These are phyloP conservation scores for Cladosporium austrohemisphaericum DNA, from an alignment of 2,329 filamentous ascomycete species.

Conservation along the genomic window DNA sequence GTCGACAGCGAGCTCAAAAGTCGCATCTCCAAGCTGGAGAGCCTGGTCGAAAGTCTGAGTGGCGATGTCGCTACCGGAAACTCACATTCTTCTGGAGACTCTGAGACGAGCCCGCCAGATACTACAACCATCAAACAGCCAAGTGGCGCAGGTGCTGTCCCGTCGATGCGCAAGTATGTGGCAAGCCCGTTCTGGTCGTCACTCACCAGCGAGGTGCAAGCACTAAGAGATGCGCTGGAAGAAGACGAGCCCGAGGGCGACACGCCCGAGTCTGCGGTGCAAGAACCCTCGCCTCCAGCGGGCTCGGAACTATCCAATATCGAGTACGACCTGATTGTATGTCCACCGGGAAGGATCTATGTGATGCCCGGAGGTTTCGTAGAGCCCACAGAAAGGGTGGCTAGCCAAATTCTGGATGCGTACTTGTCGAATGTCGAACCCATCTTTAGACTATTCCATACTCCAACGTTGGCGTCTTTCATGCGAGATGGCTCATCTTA, in stretches of 20 bases:
- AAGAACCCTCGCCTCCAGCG: neutral
- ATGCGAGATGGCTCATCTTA: constrained; percentile 25
- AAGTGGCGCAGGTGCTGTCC: constrained; percentile 11
- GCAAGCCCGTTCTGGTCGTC: constrained; percentile 32
- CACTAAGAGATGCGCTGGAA: constrained; percentile 30
- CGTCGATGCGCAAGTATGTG: constrained; percentile 27
- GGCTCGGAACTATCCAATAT: constrained; percentile 5
- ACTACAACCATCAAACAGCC: neutral
- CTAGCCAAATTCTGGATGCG: constrained; percentile 24
- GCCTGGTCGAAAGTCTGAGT: constrained; percentile 28
- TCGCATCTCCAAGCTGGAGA: constrained; percentile 30
- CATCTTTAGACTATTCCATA: constrained; percentile 30
- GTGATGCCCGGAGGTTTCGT: constrained; percentile 27
- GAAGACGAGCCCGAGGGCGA: constrained; percentile 23
- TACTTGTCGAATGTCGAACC: constrained; percentile 30
- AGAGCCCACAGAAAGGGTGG: constrained; percentile 12
- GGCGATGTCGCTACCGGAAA: constrained; percentile 23
- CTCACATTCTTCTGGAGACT: neutral
- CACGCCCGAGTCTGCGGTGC: constrained; percentile 10
- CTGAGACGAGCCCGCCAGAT: neutral
- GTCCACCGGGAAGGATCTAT: constrained; percentile 29
- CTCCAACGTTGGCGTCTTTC: constrained; percentile 24
- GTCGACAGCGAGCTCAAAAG: constrained; percentile 28
- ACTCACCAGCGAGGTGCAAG: constrained; percentile 31
- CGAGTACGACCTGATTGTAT: constrained; percentile 31